phyloP scores from a whole-genome alignment of 495 filamentous ascomycete genomes.

The Hypoxylon rickii region DNA sequence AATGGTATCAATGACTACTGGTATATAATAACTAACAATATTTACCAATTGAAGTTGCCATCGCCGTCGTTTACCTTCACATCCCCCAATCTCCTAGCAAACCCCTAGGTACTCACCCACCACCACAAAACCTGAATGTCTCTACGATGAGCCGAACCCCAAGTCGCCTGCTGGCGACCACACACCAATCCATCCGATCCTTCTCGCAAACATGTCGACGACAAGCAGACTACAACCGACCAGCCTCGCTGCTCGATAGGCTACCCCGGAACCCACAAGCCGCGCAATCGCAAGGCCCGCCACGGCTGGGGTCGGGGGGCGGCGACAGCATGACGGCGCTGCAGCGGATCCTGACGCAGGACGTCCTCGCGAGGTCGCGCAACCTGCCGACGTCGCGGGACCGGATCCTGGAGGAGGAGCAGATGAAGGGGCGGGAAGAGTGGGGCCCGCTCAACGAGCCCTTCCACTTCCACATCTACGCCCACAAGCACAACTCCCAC shows the following conservation, averaged over 20 bases:
- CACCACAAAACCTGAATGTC: conserved; percentile 17
- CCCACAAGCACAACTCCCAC: conserved; percentile 90
- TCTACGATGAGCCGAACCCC: conserved; percentile 50
- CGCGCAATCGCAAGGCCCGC: conserved; percentile 5
- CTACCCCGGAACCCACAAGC: background rate
- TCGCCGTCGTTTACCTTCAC: background rate
- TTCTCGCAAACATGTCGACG: conserved; percentile 47
- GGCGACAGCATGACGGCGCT: conserved; percentile 3
- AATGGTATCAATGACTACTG: too few species aligned
- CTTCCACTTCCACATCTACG: conserved; percentile 85
- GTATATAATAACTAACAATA: too few species aligned
- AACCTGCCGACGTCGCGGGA: conserved; percentile 23
- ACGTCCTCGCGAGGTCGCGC: conserved; percentile 22
- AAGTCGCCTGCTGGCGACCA: conserved; percentile 52
- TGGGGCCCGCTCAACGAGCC: conserved; percentile 47
- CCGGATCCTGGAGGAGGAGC: conserved; percentile 19
- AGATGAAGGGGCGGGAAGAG: conserved; percentile 17
- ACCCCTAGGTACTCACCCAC: too few species aligned
- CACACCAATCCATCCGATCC: conserved; percentile 42
- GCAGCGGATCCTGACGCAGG: conserved; percentile 20
- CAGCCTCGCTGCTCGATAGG: conserved; percentile 4
- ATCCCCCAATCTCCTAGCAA: background rate
- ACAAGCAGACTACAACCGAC: conserved; percentile 2
- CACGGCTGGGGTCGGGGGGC: background rate
- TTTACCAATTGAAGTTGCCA: conserved; percentile 1